These are phyloP conservation scores for Aspergillus taichungensis DNA, from an alignment of 495 filamentous ascomycete species.

Conservation along the genomic window DNA sequence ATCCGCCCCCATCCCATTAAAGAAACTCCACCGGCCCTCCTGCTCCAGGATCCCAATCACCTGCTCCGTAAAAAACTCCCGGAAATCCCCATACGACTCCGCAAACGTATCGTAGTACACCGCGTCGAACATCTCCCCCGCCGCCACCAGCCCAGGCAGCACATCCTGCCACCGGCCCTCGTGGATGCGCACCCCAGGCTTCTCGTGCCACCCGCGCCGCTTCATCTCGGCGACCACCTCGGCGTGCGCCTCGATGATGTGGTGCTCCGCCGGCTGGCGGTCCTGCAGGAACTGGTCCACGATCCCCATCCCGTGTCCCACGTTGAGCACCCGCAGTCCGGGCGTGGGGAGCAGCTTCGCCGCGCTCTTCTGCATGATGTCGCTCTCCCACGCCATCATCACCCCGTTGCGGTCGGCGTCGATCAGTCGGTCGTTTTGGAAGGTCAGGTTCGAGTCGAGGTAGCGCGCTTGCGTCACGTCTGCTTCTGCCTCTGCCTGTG, in stretches of 20 bases:
- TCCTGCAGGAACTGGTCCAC: constrained; percentile 76
- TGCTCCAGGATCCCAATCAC: constrained; percentile 69
- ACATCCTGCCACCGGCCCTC: constrained; percentile 82
- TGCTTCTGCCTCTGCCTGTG: constrained; percentile 17
- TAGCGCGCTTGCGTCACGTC: constrained; percentile 60
- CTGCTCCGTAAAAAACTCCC: constrained; percentile 79
- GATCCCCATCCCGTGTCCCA: constrained; percentile 96
- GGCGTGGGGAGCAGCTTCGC: constrained; percentile 48
- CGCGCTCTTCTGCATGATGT: constrained; percentile 77
- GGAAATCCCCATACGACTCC: constrained; percentile 79
- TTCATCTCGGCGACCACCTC: constrained; percentile 66
- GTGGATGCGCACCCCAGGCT: constrained; percentile 54
- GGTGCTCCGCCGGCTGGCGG: constrained; percentile 55
- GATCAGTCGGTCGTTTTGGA: constrained; percentile 64
- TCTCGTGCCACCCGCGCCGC: constrained; percentile 52
- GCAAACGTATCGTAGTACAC: constrained; percentile 99
- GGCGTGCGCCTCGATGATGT: constrained; percentile 91
- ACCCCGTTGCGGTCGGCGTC: constrained; percentile 79
- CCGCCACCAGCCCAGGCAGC: constrained; percentile 57
- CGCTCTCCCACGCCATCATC: constrained; percentile 96
- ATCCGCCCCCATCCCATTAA: constrained; percentile 93
- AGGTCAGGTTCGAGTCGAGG: constrained; percentile 67
- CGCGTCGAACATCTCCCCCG: constrained; percentile 69
- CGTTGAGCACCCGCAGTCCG: constrained; percentile 70
- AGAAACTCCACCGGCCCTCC: constrained; percentile 78